Conservation (phyloP, 2,329 filamentous ascomycete genomes). For the Fusarium bulbicola region DNA sequence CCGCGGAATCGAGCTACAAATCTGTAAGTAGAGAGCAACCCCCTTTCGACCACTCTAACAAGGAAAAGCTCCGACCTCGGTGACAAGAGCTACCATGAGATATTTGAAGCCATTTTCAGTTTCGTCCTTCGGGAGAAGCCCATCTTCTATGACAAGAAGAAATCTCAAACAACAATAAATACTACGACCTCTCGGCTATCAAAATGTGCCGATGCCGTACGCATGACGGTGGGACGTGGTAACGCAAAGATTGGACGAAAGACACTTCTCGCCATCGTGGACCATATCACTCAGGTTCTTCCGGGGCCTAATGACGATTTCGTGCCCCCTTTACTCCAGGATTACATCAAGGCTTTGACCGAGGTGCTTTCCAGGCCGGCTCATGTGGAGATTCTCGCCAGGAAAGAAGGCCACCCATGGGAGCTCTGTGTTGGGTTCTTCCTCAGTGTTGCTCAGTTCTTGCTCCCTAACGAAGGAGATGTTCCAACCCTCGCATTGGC, state of each 20-base stretch:
- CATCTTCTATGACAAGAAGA: slow-evolving; percentile 64
- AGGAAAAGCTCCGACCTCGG: slow-evolving; percentile 58
- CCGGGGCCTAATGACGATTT: slow-evolving; percentile 68
- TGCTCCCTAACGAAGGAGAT: slow-evolving; percentile 54
- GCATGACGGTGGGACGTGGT: slow-evolving; percentile 75
- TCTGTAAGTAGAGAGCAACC: slow-evolving; percentile 43
- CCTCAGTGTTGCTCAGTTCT: slow-evolving; percentile 64
- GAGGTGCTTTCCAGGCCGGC: slow-evolving; percentile 76
- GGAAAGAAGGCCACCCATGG: slow-evolving; percentile 69
- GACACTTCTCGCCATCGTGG: slow-evolving; percentile 79
- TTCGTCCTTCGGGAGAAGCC: slow-evolving; percentile 74
- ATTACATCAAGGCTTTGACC: slow-evolving; percentile 81
- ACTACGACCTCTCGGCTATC: slow-evolving; percentile 67
- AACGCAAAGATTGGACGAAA: slow-evolving; percentile 75
- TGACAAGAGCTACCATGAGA: slow-evolving; percentile 81
- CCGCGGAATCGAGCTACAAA: slow-evolving; percentile 48
- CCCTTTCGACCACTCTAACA: slow-evolving; percentile 3
- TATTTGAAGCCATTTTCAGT: slow-evolving; percentile 83
- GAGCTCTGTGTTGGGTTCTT: slow-evolving; percentile 75
- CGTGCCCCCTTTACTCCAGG: slow-evolving; percentile 74
- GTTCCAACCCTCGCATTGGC: slow-evolving; percentile 46
- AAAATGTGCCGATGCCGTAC: slow-evolving; percentile 75
- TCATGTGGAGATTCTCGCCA: slow-evolving; percentile 81
- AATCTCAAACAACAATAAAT: slow-evolving; percentile 56
- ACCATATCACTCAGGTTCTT: slow-evolving; percentile 82